These are phyloP conservation scores for Cladosporium phlei DNA, from an alignment of 2,329 filamentous ascomycete genomes.

Conservation along the genomic window DNA sequence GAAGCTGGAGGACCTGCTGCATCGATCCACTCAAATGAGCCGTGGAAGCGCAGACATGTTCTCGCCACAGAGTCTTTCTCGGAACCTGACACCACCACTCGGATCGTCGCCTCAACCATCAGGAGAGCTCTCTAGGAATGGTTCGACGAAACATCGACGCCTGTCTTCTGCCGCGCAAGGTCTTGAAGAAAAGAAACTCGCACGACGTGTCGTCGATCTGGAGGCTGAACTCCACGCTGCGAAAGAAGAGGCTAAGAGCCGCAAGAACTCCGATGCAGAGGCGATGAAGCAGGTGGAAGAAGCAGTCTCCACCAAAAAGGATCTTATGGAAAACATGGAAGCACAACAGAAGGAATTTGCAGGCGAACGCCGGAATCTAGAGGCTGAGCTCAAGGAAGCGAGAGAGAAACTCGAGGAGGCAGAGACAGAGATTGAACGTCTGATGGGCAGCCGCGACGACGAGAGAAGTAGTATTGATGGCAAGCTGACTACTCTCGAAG, in stretches of 20 bases:
- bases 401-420: conserved; percentile 77
- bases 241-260: conserved; percentile 62
- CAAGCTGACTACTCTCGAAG: conserved; percentile 62
- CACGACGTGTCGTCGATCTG: conserved; percentile 60
- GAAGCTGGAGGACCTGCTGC: conserved; percentile 84
- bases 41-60: conserved; percentile 40
- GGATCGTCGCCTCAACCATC: conserved; percentile 18
- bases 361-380: conserved; percentile 75
- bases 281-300: conserved; percentile 72
- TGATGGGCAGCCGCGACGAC: conserved; percentile 77
- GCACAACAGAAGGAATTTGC: conserved; percentile 84
- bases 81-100: conserved; percentile 19
- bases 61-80: conserved; percentile 24
- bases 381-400: conserved; percentile 71
- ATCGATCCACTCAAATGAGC: conserved; percentile 65
- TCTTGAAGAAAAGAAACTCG: conserved; percentile 58
- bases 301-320: conserved; percentile 84
- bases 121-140: conserved; percentile 22
- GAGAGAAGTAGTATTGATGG: conserved; percentile 68
- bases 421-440: conserved; percentile 85
- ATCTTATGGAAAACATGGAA: conserved; percentile 91
- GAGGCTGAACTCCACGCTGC: conserved; percentile 75
- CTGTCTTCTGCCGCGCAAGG: conserved; percentile 58
- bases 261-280: conserved; percentile 52
- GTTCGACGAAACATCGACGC: conserved; percentile 39